Percentiles rank a stretch among this genome's conserved stretches.
phyloP scores from a whole-genome alignment of 495 filamentous ascomycete genomes.

The Polyplosphaeria fusca region DNA sequence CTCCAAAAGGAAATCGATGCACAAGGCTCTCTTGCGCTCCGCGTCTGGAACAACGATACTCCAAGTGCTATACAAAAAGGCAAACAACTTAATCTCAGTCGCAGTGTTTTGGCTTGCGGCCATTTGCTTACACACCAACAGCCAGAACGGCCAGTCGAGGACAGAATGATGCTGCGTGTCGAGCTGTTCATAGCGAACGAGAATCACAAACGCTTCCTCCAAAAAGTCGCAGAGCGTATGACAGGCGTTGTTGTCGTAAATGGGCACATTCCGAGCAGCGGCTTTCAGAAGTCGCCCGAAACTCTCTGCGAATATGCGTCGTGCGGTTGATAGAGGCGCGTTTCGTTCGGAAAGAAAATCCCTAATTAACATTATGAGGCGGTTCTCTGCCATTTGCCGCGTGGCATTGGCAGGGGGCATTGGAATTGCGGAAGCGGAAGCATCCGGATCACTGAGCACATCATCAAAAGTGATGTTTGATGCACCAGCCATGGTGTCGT shows the following conservation, averaged over 20 bases:
- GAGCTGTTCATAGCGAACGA: constrained; percentile 56
- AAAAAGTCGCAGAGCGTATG: constrained; percentile 91
- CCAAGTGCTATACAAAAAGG: constrained; percentile 84
- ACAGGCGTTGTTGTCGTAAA: constrained; percentile 85
- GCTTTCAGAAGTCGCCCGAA: constrained; percentile 73
- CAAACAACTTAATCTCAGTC: constrained; percentile 84
- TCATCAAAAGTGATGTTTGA: constrained; percentile 73
- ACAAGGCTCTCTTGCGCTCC: constrained; percentile 66
- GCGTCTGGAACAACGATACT: constrained; percentile 65
- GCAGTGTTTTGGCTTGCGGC: constrained; percentile 86
- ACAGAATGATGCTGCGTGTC: constrained; percentile 42
- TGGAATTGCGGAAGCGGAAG: constrained; percentile 64
- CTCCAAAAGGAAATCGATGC: constrained; percentile 75
- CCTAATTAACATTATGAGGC: constrained; percentile 79
- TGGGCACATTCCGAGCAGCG: constrained; percentile 68
- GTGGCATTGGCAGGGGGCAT: constrained; percentile 64
- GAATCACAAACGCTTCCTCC: constrained; percentile 68
- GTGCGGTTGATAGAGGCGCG: constrained; percentile 46
- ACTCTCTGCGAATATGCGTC: constrained; percentile 72
- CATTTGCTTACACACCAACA: constrained; percentile 78
- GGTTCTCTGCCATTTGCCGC: constrained; percentile 87
- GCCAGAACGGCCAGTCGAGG: constrained; percentile 87
- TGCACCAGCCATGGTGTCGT: constrained; percentile 45
- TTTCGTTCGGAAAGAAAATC: constrained; percentile 78
- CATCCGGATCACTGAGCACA: constrained; percentile 69